A percentile compares a stretch with the other conserved stretches of the same genome.
phyloP scores from a whole-genome alignment of 495 filamentous ascomycete species.

The Talaromyces liani region DNA sequence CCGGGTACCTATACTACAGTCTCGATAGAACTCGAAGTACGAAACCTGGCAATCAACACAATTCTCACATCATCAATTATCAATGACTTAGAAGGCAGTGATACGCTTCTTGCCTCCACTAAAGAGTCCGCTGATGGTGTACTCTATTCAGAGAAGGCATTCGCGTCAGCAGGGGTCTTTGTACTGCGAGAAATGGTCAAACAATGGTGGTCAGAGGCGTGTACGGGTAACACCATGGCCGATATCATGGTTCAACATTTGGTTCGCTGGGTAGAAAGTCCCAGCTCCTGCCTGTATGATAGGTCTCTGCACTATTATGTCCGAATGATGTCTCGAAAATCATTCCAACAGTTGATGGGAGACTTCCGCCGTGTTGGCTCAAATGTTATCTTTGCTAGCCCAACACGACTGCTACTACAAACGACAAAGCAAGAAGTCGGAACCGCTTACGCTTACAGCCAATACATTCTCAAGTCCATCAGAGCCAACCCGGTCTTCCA shows the following conservation, averaged over 20 bases:
- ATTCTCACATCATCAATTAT: slow-evolving; percentile 96
- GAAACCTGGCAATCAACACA: slow-evolving; percentile 95
- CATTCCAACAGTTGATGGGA: slow-evolving; percentile 91
- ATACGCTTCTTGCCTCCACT: slow-evolving; percentile 53
- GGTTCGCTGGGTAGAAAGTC: slow-evolving; percentile 91
- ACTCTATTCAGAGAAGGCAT: slow-evolving; percentile 83
- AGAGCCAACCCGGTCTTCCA: slow-evolving; percentile 91
- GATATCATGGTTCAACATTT: slow-evolving; percentile 97
- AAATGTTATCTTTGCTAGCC: slow-evolving; percentile 82
- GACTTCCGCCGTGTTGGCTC: slow-evolving; percentile 95
- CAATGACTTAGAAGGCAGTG: slow-evolving; percentile 85
- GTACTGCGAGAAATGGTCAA: slow-evolving; percentile 98
- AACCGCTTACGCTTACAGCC: slow-evolving; percentile 92
- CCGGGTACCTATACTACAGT: slow-evolving; percentile 92
- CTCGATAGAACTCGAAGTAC: slow-evolving; percentile 90
- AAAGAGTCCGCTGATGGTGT: slow-evolving; percentile 47
- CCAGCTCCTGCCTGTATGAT: slow-evolving; percentile 90
- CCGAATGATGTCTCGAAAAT: slow-evolving; percentile 95
- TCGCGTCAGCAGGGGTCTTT: slow-evolving; percentile 80
- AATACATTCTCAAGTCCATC: slow-evolving; percentile 96
- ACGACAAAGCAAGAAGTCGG: slow-evolving; percentile 96
- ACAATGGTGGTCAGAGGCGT: slow-evolving; percentile 94
- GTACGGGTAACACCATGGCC: slow-evolving; percentile 83
- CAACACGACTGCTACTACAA: slow-evolving; percentile 84
- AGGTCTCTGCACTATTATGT: slow-evolving; percentile 96